A percentile compares a stretch with the other conserved stretches of the same genome.
phyloP scores from a whole-genome alignment of 495 filamentous ascomycete species.

The Tetracladium setigerum region DNA sequence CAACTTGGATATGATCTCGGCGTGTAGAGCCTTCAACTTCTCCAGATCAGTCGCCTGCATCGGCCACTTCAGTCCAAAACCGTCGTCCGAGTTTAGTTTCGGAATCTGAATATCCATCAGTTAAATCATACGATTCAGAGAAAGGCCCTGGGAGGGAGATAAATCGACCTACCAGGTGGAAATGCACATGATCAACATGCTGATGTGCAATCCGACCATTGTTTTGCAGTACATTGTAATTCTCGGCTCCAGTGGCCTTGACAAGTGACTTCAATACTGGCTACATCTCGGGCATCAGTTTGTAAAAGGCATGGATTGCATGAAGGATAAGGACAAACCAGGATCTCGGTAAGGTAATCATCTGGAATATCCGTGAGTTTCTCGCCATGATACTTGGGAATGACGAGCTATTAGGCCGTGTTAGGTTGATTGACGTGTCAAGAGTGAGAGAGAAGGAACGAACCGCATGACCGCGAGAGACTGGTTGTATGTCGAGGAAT shows the following conservation, averaged over 20 bases:
- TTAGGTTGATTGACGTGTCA: background rate
- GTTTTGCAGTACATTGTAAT: constrained; percentile 97
- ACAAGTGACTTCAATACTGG: constrained; percentile 86
- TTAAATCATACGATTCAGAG: background rate
- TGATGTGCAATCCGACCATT: constrained; percentile 94
- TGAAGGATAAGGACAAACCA: constrained; percentile 44
- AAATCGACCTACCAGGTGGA: constrained; percentile 79
- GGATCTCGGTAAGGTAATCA: constrained; percentile 72
- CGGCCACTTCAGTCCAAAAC: constrained; percentile 77
- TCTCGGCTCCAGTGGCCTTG: constrained; percentile 58
- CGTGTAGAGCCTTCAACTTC: constrained; percentile 66
- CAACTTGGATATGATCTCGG: constrained; percentile 86
- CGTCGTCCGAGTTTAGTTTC: constrained; percentile 82
- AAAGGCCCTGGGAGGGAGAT: no score
- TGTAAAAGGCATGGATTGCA: background rate
- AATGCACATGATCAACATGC: constrained; percentile 89
- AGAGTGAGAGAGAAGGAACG: background rate
- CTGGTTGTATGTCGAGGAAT: constrained; percentile 92
- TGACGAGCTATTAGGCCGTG: constrained; percentile 62
- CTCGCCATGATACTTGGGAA: constrained; percentile 90
- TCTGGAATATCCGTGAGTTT: constrained; percentile 94
- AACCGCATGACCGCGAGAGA: constrained; percentile 78
- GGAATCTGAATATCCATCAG: constrained; percentile 58
- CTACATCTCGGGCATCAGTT: constrained; percentile 29
- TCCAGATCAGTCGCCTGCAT: constrained; percentile 72